Conservation (phyloP, 345 rosid genomes). For the Moricandia arvensis region DNA sequence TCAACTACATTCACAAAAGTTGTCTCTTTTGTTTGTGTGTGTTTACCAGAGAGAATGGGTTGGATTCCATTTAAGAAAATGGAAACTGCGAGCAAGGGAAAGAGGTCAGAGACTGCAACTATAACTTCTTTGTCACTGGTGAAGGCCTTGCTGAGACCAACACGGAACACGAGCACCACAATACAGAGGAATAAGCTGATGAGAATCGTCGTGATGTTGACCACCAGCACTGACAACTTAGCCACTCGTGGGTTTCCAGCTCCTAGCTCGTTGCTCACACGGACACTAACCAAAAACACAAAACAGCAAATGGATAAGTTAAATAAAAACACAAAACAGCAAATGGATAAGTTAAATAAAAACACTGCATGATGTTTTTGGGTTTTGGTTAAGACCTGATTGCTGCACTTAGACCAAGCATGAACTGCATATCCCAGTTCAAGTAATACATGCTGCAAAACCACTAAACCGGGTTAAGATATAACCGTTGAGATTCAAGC, state of each 20-base stretch:
- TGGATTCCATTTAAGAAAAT: conserved; percentile 86
- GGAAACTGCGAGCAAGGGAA: conserved; percentile 82
- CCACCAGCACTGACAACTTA: conserved; percentile 73
- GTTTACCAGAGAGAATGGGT: conserved; percentile 87
- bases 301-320: not conserved
- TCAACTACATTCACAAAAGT: not conserved
- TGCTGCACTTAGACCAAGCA: conserved; percentile 85
- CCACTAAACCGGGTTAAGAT: not conserved
- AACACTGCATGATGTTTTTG: not conserved
- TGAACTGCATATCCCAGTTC: conserved; percentile 87
- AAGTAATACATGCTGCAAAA: conserved; percentile 70
- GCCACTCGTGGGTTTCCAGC: conserved; percentile 77
- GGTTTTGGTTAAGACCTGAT: conserved; percentile 50
- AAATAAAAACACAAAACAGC: not conserved
- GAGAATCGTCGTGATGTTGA: conserved; percentile 54
- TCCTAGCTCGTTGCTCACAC: conserved; percentile 91
- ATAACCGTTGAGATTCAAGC: not conserved
- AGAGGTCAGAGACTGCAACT: conserved; percentile 59
- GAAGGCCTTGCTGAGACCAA: conserved; percentile 68
- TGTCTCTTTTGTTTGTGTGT: not conserved
- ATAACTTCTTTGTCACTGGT: conserved; percentile 63
- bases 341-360: not conserved
- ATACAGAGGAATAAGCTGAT: conserved; percentile 58
- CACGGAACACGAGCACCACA: conserved; percentile 49
- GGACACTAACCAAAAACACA: conserved; percentile 46